phyloP scores from a whole-genome alignment of 805 yeast species.

The Cyberlindnera xishuangbannaensis region DNA sequence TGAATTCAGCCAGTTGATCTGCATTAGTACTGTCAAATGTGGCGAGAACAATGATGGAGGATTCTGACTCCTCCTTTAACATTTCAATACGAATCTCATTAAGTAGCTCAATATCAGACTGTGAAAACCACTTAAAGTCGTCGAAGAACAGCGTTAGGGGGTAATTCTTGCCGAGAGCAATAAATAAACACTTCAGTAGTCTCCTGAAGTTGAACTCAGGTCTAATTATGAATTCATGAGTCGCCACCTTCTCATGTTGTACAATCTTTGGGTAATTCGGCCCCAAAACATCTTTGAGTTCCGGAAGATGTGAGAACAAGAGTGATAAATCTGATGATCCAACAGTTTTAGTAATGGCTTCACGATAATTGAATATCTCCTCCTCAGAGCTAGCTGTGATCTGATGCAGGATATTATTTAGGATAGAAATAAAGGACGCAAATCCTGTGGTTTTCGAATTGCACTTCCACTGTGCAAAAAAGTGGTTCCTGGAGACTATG shows the following conservation, averaged over 20 bases:
- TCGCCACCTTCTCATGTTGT: conserved; percentile 12
- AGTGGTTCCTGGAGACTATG: conserved; percentile 28
- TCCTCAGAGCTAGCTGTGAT: conserved; percentile 34
- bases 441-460: conserved; percentile 31
- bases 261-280: conserved; percentile 29
- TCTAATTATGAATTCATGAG: conserved; percentile 22
- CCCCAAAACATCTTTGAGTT: conserved; percentile 38
- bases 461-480: conserved; percentile 27
- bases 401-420: conserved; percentile 35
- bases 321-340: conserved; percentile 35
- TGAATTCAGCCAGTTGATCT: conserved; percentile 11
- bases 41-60: conserved; percentile 24
- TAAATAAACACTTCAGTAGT: conserved; percentile 36
- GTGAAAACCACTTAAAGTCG: conserved; percentile 40
- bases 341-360: conserved; percentile 31
- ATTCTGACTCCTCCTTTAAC: conserved; percentile 18
- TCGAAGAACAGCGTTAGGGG: conserved; percentile 43
- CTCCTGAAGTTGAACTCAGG: conserved; percentile 37
- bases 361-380: conserved; percentile 35
- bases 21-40: conserved; percentile 16
- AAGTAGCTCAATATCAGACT: conserved; percentile 24
- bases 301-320: conserved; percentile 39
- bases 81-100: conserved; percentile 25
- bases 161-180: conserved; percentile 31
- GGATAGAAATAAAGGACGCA: conserved; percentile 32